These are phyloP conservation scores for Colletotrichum eleusines DNA, from an alignment of 2,329 filamentous ascomycete species.

Conservation along the genomic window DNA sequence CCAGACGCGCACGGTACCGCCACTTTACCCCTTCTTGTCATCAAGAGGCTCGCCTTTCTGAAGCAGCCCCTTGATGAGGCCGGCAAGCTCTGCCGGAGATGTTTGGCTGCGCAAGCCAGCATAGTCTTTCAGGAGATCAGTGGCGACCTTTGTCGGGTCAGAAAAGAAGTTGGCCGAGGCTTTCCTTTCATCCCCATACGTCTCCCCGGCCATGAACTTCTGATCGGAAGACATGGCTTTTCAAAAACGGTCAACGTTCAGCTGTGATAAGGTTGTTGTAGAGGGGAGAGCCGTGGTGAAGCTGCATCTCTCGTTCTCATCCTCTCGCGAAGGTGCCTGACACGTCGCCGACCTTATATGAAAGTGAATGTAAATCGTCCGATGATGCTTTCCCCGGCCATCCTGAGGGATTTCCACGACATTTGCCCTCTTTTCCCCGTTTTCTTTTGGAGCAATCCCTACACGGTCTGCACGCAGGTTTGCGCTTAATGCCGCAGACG, in stretches of 20 bases:
- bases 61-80: constrained; percentile 48
- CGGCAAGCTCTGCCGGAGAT: constrained; percentile 47
- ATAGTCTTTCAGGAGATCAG: constrained; percentile 50
- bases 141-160: constrained; percentile 51
- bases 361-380: not conserved
- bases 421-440: not conserved
- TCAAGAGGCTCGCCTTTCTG: constrained; percentile 59
- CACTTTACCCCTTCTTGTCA: constrained; percentile 65
- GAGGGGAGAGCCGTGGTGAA: not conserved
- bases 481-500: constrained; percentile 2
- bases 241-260: not conserved
- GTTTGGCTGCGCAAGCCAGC: constrained; percentile 47
- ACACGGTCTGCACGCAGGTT: not conserved
- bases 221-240: constrained; percentile 49
- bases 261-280: not conserved
- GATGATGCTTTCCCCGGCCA: too few relatives aligned
- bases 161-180: constrained; percentile 47
- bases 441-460: not conserved
- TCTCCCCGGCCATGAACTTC: constrained; percentile 55
- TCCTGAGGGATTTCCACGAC: not conserved
- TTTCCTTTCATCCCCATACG: constrained; percentile 49
- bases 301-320: not conserved
- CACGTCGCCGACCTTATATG: constrained; percentile 3
- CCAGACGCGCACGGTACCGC: constrained; percentile 14
- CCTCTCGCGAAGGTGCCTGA: not conserved